A percentile compares a stretch with the other conserved stretches of the same genome.
Evolutionary conservation across 1,284 basidiomycete species (phyloP).

Genomic region (Trametes pubescens): DNA sequence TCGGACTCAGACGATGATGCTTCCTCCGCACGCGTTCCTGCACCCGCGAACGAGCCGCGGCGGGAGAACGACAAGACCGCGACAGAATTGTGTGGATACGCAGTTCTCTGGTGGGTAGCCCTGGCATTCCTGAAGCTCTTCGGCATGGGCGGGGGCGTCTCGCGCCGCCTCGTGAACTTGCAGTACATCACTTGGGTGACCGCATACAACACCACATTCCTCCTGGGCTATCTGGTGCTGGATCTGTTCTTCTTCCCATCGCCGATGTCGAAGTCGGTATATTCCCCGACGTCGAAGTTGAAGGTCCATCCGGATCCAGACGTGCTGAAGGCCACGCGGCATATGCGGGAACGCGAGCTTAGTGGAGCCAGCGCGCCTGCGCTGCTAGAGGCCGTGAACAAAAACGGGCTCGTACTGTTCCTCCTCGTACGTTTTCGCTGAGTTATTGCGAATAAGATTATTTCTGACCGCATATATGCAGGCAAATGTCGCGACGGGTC

Average conservation of each 20-base stretch:
- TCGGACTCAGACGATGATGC: constrained; percentile 35
- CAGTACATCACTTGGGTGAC: constrained; percentile 91
- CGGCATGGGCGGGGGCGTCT: constrained; percentile 63
- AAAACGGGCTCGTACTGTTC: constrained; percentile 84
- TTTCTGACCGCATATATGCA: constrained; percentile 40
- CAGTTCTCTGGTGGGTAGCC: constrained; percentile 80
- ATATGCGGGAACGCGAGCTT: not conserved
- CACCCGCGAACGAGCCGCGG: constrained; percentile 23
- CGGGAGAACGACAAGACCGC: constrained; percentile 75
- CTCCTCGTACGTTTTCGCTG: constrained; percentile 67
- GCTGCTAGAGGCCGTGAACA: constrained; percentile 84
- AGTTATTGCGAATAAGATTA: not conserved
- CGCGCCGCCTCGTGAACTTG: constrained; percentile 85
- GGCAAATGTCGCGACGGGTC: constrained; percentile 90
- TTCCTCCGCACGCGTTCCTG: not conserved
- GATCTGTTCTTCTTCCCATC: constrained; percentile 75
- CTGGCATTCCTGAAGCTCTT: constrained; percentile 54
- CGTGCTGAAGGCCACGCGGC: constrained; percentile 27
- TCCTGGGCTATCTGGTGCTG: constrained; percentile 83
- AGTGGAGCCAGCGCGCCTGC: constrained; percentile 51
- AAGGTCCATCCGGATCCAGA: constrained; percentile 44
- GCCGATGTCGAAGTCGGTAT: constrained; percentile 45
- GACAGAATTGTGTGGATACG: constrained; percentile 80
- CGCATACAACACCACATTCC: constrained; percentile 90
- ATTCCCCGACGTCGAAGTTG: constrained; percentile 50